Conservation (phyloP, 306 rosid species). For the Mimosa bimucronata region DNA sequence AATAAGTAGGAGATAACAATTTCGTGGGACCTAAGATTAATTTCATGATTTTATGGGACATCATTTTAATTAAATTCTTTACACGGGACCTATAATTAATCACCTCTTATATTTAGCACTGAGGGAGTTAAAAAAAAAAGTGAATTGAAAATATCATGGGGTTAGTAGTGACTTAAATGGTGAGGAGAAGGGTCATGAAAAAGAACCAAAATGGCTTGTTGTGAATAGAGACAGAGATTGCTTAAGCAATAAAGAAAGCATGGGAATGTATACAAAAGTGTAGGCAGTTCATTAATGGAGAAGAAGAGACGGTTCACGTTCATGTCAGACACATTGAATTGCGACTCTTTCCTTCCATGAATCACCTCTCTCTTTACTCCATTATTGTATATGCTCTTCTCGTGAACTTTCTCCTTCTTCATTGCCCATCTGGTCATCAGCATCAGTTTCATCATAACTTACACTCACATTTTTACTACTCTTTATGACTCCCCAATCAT, state of each 20-base stretch:
- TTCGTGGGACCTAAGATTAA: too few relatives aligned
- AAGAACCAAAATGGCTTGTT: background rate
- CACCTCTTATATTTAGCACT: too few relatives aligned
- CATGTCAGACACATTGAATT: constrained; percentile 37
- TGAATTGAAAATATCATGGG: background rate
- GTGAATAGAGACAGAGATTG: constrained; percentile 3
- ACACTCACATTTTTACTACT: background rate
- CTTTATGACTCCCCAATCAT: background rate
- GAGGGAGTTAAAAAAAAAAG: too few relatives aligned
- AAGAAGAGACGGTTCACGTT: constrained; percentile 50
- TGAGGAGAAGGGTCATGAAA: background rate
- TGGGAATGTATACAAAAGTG: background rate
- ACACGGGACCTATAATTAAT: too few relatives aligned
- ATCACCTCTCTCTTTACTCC: too few relatives aligned
- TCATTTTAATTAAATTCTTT: too few relatives aligned
- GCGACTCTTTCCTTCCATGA: background rate
- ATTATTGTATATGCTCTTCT: constrained; percentile 3
- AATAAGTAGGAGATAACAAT: too few relatives aligned
- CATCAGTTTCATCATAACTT: background rate
- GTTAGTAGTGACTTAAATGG: background rate
- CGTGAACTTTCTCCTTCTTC: constrained; percentile 38
- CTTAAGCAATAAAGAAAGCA: constrained; percentile 1
- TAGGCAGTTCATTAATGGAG: constrained; percentile 40
- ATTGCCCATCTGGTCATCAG: background rate
- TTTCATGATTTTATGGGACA: too few relatives aligned